These are phyloP conservation scores for Cadophora malorum DNA, from an alignment of 2,329 filamentous ascomycete species.

Conservation along the genomic window DNA sequence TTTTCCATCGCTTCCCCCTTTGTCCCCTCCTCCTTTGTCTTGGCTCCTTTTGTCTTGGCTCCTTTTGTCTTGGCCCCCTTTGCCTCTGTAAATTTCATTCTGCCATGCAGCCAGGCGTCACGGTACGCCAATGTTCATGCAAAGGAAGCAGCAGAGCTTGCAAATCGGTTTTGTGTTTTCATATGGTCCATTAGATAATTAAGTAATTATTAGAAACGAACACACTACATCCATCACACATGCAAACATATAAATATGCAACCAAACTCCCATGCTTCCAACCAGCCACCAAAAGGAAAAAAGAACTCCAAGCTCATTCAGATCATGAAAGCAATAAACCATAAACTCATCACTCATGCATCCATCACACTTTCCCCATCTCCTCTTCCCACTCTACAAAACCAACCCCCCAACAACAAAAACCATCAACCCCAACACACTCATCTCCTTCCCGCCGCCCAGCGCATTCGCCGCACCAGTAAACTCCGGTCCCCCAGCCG, in stretches of 20 bases:
- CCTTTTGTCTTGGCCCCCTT: too few species aligned
- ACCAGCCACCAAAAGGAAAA: neutral
- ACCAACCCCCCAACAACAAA: conserved; percentile 23
- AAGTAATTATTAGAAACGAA: neutral
- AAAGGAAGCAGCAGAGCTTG: too few species aligned
- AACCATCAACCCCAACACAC: conserved; percentile 23
- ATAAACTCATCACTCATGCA: conserved; percentile 16
- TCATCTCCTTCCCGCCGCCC: conserved; percentile 4
- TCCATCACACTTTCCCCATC: neutral
- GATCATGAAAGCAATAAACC: neutral
- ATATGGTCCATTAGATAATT: conserved; percentile 3
- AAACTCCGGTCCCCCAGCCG: conserved; percentile 17
- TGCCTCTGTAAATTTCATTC: too few species aligned
- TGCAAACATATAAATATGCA: neutral
- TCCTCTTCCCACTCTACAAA: conserved; percentile 14
- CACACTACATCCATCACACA: neutral
- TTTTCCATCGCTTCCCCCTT: too few species aligned
- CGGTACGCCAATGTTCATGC: too few species aligned
- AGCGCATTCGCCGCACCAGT: conserved; percentile 24
- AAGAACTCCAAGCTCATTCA: conserved; percentile 12
- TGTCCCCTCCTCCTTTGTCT: too few species aligned
- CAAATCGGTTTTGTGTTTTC: neutral
- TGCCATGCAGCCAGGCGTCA: too few species aligned
- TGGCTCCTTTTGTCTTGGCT: too few species aligned
- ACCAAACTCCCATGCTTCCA: neutral